These are phyloP conservation scores for Tricholoma hemisulphureum DNA, from an alignment of 768 basidiomycete genomes.

Conservation along the genomic window DNA sequence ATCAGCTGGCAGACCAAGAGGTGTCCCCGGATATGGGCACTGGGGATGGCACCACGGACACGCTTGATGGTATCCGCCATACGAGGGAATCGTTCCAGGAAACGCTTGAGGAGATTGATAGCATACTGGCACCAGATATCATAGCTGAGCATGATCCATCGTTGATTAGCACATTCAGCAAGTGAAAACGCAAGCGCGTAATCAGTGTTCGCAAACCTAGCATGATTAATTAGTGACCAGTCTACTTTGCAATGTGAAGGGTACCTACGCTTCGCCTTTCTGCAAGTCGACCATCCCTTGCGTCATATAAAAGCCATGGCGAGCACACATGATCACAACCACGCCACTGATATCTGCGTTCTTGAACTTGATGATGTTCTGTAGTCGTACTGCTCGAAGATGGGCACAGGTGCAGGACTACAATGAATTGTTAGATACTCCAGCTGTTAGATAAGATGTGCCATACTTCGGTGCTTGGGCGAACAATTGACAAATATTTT, in stretches of 20 bases:
- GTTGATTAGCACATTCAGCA: conserved; percentile 7
- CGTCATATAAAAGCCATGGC: conserved; percentile 24
- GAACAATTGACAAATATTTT: neutral
- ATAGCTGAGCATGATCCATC: conserved; percentile 24
- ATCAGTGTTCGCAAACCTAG: conserved; percentile 23
- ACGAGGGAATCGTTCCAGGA: conserved; percentile 15
- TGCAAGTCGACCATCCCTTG: conserved; percentile 24
- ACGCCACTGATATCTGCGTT: conserved; percentile 27
- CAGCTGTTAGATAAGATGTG: neutral
- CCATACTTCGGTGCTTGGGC: neutral
- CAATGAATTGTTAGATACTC: neutral
- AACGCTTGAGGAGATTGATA: conserved; percentile 17
- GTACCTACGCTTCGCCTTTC: conserved; percentile 27
- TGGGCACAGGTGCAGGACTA: conserved; percentile 24
- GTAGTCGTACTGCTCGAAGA: conserved; percentile 23
- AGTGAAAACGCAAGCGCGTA: conserved; percentile 20
- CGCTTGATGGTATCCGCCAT: conserved; percentile 8
- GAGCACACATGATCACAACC: conserved; percentile 27
- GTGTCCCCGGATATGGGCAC: conserved; percentile 29
- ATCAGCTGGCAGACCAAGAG: conserved; percentile 19
- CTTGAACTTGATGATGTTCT: conserved; percentile 28
- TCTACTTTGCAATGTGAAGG: neutral
- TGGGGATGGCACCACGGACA: conserved; percentile 24
- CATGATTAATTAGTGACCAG: neutral
- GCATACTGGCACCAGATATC: conserved; percentile 31